phyloP scores from a whole-genome alignment of 495 filamentous ascomycete genomes.

The Xylaria scruposa region DNA sequence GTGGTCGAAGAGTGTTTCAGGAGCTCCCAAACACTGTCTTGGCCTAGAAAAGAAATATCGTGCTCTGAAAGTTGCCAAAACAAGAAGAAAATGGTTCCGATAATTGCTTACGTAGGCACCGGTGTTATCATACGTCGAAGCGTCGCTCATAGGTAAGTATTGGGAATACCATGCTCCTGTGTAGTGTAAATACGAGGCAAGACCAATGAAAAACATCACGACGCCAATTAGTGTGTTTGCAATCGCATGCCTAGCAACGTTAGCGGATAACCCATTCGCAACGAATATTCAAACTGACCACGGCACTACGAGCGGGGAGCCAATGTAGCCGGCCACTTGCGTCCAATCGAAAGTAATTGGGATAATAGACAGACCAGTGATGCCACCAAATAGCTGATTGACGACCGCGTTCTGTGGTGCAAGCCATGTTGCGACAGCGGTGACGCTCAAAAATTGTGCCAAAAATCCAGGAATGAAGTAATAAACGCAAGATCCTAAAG shows the following conservation, averaged over 20 bases:
- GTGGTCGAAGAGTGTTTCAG: too few relatives aligned
- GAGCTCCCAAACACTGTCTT: too few relatives aligned
- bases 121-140: slow-evolving; percentile 68
- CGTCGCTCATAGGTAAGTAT: slow-evolving; percentile 66
- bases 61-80: too few relatives aligned
- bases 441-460: slow-evolving; percentile 63
- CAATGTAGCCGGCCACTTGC: slow-evolving; percentile 63
- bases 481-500: slow-evolving; percentile 58
- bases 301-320: slow-evolving; percentile 64
- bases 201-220: slow-evolving; percentile 58
- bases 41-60: too few relatives aligned
- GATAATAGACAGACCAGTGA: slow-evolving; percentile 65
- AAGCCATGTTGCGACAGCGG: slow-evolving; percentile 69
- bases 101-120: too few relatives aligned
- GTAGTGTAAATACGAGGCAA: slow-evolving; percentile 62
- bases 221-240: slow-evolving; percentile 69
- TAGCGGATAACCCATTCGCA: neutral
- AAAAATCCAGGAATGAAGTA: slow-evolving; percentile 68
- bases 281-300: slow-evolving; percentile 48
- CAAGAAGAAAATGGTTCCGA: too few relatives aligned
- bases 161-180: slow-evolving; percentile 69
- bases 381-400: slow-evolving; percentile 73
- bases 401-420: slow-evolving; percentile 66
- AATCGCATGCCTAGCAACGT: slow-evolving; percentile 54
- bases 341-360: slow-evolving; percentile 74